Evolutionary conservation across 2,329 filamentous ascomycete genomes (phyloP), one percentile per base, ranked within the genome.

Genomic region (Nigrospora osmanthi): DNA sequence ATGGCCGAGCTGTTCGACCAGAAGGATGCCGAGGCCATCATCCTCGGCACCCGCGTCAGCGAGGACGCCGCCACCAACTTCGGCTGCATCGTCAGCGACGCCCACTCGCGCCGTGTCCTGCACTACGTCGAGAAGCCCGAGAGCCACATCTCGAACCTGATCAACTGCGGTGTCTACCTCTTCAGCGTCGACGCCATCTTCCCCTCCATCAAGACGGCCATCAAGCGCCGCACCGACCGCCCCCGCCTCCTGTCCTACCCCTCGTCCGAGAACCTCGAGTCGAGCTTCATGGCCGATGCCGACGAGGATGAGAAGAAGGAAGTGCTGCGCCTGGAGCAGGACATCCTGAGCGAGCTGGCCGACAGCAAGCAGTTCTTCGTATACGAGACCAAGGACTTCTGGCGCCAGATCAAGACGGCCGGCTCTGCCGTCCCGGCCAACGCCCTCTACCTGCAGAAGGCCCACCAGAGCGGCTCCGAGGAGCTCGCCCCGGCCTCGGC

Each of bases 41-140:
- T 98, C 64, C 75, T 98, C 52, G 93, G 93, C 44, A 98, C 93
- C 35, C 78, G 89, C 45, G 89, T 97, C 47, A 83, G 82, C 62
- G 88, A 94, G 60, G 91, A 97, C 46, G 87, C 90, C 16, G 91
- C 93, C 31, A 86, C 80, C 58, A 97, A 97, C 75, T 98, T 97
- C 64, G 93, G 93, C 51, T 98, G 93, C 76, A 95, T 97, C 60
- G 93, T 97, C 46, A 93, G 87, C 45, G 93, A 98, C 67, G 73
- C 85, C 37, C 89, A 96, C 70, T 95, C 87, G 52, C 90, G 91
- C 65, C 89, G 91, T 54, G 93, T 98, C 38, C 83, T 97, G 49
- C 93, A 98, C 73, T 97, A 98, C 70, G 93, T 98, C 64, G 93
- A 97, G 78, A 97, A 97, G 75, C 93, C 93, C 54, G 91, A 98